A percentile compares a stretch with the other conserved stretches of the same genome.
Evolutionary conservation across 768 basidiomycete genomes (phyloP).

Genomic region (Omphalotus guepiniiformis): DNA sequence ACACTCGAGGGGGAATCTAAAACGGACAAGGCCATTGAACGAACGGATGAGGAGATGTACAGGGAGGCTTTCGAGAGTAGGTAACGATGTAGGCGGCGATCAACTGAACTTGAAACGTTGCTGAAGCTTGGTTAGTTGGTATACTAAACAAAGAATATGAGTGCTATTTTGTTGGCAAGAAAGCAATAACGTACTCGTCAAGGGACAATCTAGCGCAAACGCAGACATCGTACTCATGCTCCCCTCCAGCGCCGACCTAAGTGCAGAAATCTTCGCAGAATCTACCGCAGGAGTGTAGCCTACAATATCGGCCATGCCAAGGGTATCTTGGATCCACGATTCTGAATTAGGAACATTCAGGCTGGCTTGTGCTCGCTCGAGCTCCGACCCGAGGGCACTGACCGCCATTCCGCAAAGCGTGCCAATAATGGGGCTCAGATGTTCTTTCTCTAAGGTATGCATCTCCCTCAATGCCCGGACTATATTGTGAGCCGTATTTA

Average conservation of each 20-base stretch:
- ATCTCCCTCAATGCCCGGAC: constrained; percentile 12
- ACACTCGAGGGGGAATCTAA: too few species aligned
- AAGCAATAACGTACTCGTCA: constrained; percentile 5
- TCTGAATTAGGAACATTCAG: too few species aligned
- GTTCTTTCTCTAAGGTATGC: constrained; percentile 8
- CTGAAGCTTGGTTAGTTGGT: constrained; percentile 3
- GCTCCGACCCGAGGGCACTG: background rate
- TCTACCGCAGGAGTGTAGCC: too few species aligned
- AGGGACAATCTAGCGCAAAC: constrained; percentile 4
- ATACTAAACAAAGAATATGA: background rate
- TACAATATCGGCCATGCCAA: too few species aligned
- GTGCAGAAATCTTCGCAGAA: too few species aligned
- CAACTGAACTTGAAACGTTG: background rate
- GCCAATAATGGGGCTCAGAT: constrained; percentile 14
- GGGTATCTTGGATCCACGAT: too few species aligned
- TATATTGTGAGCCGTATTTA: constrained; percentile 15
- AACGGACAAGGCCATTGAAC: too few species aligned
- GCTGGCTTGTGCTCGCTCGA: background rate
- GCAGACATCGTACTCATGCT: constrained; percentile 2
- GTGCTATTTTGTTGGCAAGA: background rate
- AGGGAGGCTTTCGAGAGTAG: too few species aligned
- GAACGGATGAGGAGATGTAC: too few species aligned
- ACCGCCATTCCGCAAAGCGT: constrained; percentile 11
- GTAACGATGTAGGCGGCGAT: too few species aligned
- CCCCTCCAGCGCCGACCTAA: background rate